phyloP scores from a whole-genome alignment of 1,284 basidiomycete species.

The Schizophyllum commune region DNA sequence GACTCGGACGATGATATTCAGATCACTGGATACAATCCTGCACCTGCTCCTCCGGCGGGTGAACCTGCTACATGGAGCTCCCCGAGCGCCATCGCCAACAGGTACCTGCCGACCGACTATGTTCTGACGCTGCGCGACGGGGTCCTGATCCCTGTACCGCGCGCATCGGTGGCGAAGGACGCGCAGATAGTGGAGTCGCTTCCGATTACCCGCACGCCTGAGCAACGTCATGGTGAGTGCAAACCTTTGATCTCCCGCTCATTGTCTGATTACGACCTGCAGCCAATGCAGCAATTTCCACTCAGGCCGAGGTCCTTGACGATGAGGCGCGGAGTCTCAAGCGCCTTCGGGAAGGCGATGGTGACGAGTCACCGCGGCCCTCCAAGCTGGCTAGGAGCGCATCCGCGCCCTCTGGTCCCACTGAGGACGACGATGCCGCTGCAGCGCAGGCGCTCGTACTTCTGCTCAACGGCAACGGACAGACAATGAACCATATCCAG shows the following conservation, averaged over 20 bases:
- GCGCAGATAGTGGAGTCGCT: neutral
- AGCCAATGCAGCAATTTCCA: neutral
- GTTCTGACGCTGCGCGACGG: neutral
- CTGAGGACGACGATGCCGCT: neutral
- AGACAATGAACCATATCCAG: neutral
- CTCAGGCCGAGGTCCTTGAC: neutral
- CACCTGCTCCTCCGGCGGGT: neutral
- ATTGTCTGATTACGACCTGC: neutral
- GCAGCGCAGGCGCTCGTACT: neutral
- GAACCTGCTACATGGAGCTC: neutral
- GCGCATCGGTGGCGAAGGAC: neutral
- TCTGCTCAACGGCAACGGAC: neutral
- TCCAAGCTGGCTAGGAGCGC: neutral
- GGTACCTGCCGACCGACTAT: neutral
- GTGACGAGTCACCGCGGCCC: neutral
- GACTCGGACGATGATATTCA: neutral
- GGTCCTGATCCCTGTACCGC: neutral
- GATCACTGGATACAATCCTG: neutral
- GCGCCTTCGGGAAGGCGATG: neutral
- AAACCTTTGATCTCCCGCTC: neutral
- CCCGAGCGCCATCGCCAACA: neutral
- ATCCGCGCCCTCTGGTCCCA: neutral
- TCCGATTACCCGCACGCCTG: neutral
- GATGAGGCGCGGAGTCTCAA: neutral
- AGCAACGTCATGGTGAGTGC: neutral